Evolutionary conservation across 129 eudicot genomes (phyloP), one percentile per base, ranked within the genome.

Genomic region (Arctium lappa): DNA sequence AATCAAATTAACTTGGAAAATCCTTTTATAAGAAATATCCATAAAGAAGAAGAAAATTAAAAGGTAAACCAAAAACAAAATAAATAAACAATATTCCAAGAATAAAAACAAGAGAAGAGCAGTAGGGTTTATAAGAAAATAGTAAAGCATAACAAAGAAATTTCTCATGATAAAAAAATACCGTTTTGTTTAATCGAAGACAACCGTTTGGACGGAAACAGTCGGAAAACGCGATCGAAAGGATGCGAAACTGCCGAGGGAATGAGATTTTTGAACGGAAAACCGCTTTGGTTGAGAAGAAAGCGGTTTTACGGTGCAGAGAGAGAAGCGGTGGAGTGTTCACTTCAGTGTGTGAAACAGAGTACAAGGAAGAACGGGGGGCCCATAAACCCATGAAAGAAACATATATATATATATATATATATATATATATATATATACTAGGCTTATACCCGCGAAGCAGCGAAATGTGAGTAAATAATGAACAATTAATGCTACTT

Each of bases 291-390:
- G 62, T 22, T 9, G 8, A n/a, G 34, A 38, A 30, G 46, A 75
- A 11, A 72, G 78, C 75, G 66, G 82, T 79, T 79, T 62, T 79
- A 22, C 8, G 34, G 27, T 7, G 71, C 10, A 50, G 42, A 11
- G 60, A 37, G 62, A 18, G 71, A 69, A 75, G 86, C 79, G 82
- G 79, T 83, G 86, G 68, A 78, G 68, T n/a, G 60, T 15, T 32
- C 68, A 40, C 27, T 22, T 22, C 27, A 22, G 27, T 22, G 76
- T 69, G 80, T 39, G 85, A 82, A 82, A 82, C 81, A 82, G 80
- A 44, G 80, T 63, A 82, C 75, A 66, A 22, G 69, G 78, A 18
- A 10, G 81, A 32, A 53, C 53, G 32, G 8, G 44, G 44, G 78
- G 4, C 65, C 86, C 65, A 37, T 22, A 30, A 3, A 72, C 76